Conservation (phyloP, 768 basidiomycete species). For the Tulasnella sp. region DNA sequence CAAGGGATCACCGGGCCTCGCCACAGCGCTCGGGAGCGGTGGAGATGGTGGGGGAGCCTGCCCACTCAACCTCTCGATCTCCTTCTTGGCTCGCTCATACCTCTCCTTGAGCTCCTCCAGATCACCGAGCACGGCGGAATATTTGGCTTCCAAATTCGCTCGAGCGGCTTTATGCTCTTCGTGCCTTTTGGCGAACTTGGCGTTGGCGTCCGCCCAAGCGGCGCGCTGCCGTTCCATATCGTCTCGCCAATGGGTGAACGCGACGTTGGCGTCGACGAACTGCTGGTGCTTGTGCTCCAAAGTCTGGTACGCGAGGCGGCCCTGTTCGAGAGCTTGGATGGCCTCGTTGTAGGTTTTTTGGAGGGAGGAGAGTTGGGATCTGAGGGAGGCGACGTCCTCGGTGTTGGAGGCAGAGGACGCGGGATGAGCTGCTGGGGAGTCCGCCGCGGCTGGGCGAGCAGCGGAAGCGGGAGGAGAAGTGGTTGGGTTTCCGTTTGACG, state of each 20-base stretch:
- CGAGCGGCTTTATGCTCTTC: constrained; percentile 25
- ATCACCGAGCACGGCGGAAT: constrained; percentile 16
- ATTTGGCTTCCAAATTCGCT: constrained; percentile 25
- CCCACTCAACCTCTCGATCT: constrained; percentile 19
- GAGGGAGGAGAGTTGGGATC: constrained; percentile 10
- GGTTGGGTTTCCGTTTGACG: constrained; percentile 8
- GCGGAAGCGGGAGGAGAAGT: not conserved
- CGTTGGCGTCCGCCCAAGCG: constrained; percentile 26
- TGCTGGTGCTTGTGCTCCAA: constrained; percentile 25
- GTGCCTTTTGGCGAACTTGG: constrained; percentile 26
- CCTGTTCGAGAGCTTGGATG: constrained; percentile 13
- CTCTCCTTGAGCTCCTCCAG: constrained; percentile 26
- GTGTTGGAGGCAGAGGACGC: not conserved
- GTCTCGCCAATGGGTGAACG: constrained; percentile 26
- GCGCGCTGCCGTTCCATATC: constrained; percentile 21
- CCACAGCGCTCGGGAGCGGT: constrained; percentile 14
- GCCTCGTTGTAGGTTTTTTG: constrained; percentile 17
- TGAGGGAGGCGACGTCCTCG: constrained; percentile 16
- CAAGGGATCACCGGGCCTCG: not conserved
- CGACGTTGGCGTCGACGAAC: constrained; percentile 27
- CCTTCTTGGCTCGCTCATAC: constrained; percentile 19
- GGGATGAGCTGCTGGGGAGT: not conserved
- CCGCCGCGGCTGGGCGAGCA: not conserved
- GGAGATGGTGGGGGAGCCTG: constrained; percentile 6
- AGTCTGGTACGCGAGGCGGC: constrained; percentile 8